Base-by-base conservation (phyloP, 163 green algal species). In the Prototheca cutis region DNA sequence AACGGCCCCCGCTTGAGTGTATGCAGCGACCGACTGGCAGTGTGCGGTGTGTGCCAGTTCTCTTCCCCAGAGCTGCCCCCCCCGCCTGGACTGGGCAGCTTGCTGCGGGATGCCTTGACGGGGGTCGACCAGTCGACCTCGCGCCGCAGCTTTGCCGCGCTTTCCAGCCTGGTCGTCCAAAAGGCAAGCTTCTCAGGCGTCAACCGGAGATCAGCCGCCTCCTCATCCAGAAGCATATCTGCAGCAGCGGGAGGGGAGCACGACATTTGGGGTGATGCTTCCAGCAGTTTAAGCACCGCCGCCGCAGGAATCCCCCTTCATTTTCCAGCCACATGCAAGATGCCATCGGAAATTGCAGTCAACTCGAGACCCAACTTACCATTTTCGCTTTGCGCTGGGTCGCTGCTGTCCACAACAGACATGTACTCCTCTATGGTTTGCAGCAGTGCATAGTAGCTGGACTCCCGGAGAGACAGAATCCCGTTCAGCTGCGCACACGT, bases 181-280 rank as follows among this genome's bases (percentile, higher is more conserved):
- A 40, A 58, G 17, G 52, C 30, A 6, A 58, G 13, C 15, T 40
- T 40, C 52, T 58, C 52, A 5, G 52, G 52, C 29, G 52, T 58
- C 13, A 30, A 6, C 6, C 18, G 6, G 23, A 6, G 23, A 6
- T 6, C 45, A 29, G 18, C 19, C 45, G 45, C 13, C 45, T 6
- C 17, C 19, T 23, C 45, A 27, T 7, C 21, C 21, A 23, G 49
- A 56, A n/a, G n/a, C n/a, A n/a, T n/a, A n/a, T 6, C 49, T 25
- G 21, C n/a, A 21, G 8, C 21, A 40, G 27, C 6, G 2, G 49
- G 21, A 21, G 49, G 18, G 8, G 27, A 18, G 28, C n/a, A n/a
- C n/a, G n/a, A n/a, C n/a, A n/a, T n/a, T n/a, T n/a, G n/a, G n/a
- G n/a, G n/a, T n/a, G n/a, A n/a, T n/a, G n/a, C n/a, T n/a, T n/a